Evolutionary conservation across 805 yeast genomes (phyloP).

Genomic region (Soucietia sequanensis): DNA sequence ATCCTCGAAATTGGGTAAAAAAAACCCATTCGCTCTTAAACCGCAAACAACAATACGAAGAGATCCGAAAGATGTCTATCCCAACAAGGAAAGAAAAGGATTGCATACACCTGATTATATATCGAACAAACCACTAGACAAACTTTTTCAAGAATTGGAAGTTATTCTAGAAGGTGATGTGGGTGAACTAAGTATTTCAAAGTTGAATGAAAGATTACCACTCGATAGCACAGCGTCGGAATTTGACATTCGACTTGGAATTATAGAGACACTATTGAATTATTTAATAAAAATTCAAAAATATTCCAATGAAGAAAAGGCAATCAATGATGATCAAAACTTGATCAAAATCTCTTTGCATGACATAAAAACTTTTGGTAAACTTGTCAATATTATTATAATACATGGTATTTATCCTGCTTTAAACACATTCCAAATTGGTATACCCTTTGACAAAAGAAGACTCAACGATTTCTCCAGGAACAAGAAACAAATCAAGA

Average conservation of each 20-base stretch:
- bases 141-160: slow-evolving; percentile 31
- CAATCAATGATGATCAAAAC: slow-evolving; percentile 20
- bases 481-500: slow-evolving; percentile 20
- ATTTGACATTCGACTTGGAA: slow-evolving; percentile 9
- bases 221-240: slow-evolving; percentile 1
- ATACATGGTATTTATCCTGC: slow-evolving; percentile 71
- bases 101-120: slow-evolving; percentile 28
- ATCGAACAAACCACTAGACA: slow-evolving; percentile 33
- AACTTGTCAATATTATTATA: slow-evolving; percentile 60
- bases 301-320: slow-evolving; percentile 26
- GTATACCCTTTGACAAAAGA: slow-evolving; percentile 64
- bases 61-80: slow-evolving; percentile 31
- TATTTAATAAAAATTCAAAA: slow-evolving; percentile 39
- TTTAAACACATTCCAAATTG: slow-evolving; percentile 50
- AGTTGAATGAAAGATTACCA: slow-evolving; percentile 3
- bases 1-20: slow-evolving; percentile 7
- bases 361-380: slow-evolving; percentile 76
- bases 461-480: slow-evolving; percentile 49
- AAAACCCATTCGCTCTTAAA: slow-evolving; percentile 30
- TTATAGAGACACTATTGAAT: slow-evolving; percentile 35
- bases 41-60: slow-evolving; percentile 28
- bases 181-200: slow-evolving; percentile 19
- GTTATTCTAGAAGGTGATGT: slow-evolving; percentile 19
- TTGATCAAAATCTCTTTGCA: slow-evolving; percentile 72
- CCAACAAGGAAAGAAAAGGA: slow-evolving; percentile 24